Percentiles rank a stretch among this genome's conserved stretches.
Conservation (phyloP, 2,329 filamentous ascomycete species). For the Pyricularia pennisetigena region DNA sequence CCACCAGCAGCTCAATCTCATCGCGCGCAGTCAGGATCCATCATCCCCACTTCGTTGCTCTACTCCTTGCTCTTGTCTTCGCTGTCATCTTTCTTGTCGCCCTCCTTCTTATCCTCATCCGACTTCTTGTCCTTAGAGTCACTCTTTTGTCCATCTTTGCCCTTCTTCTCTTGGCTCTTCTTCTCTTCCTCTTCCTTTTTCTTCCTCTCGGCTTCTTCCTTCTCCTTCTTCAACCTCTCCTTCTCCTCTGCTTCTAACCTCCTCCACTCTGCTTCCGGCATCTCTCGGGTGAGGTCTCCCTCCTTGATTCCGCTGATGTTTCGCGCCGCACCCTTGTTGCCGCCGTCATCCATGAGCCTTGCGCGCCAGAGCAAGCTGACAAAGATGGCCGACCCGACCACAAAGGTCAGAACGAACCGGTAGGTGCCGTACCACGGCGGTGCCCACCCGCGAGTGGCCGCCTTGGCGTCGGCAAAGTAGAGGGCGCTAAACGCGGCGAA, state of each 20-base stretch:
- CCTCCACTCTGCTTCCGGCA: constrained; percentile 29
- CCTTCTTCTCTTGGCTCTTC: constrained; percentile 9
- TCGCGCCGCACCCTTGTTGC: constrained; percentile 15
- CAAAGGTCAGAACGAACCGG: constrained; percentile 83
- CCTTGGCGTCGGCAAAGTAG: constrained; percentile 75
- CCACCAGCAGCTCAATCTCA: not conserved
- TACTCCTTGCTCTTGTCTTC: constrained; percentile 8
- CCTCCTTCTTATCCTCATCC: constrained; percentile 13
- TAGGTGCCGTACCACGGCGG: constrained; percentile 83
- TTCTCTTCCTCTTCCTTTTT: constrained; percentile 15
- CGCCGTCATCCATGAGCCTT: constrained; percentile 45
- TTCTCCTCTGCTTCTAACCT: constrained; percentile 19
- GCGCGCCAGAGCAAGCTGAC: constrained; percentile 73
- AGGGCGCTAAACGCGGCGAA: constrained; percentile 77
- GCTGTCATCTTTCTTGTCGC: constrained; percentile 12
- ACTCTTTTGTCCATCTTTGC: constrained; percentile 8
- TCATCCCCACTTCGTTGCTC: constrained; percentile 6
- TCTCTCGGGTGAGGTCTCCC: not conserved
- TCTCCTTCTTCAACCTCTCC: constrained; percentile 20
- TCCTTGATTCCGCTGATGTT: constrained; percentile 1
- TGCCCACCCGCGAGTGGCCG: constrained; percentile 64
- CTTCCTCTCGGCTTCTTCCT: constrained; percentile 18
- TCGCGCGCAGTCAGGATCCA: not conserved
- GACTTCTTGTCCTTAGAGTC: constrained; percentile 13
- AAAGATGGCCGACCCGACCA: constrained; percentile 76